Evolutionary conservation across 2,329 filamentous ascomycete species (phyloP).

Genomic region (Colletotrichum eremochloae): DNA sequence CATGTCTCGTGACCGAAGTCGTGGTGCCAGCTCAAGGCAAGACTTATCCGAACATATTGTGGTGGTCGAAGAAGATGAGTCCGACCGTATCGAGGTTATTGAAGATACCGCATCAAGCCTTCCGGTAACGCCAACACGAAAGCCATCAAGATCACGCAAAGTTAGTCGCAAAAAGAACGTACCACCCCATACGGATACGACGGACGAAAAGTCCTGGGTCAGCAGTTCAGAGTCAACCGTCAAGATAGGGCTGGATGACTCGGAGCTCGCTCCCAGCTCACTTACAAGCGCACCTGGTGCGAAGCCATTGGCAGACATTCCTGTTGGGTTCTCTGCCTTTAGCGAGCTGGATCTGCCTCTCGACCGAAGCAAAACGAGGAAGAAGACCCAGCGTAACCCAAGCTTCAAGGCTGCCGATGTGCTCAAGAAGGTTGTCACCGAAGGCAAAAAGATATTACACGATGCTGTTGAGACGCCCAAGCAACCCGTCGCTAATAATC

Average conservation of each 20-base stretch:
- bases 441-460: slow-evolving; percentile 75
- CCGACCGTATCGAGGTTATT: slow-evolving; percentile 49
- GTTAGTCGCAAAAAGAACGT: slow-evolving; percentile 31
- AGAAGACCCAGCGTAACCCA: slow-evolving; percentile 65
- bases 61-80: slow-evolving; percentile 44
- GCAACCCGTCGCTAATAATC: slow-evolving; percentile 64
- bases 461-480: slow-evolving; percentile 70
- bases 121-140: slow-evolving; percentile 54
- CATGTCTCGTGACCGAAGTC: slow-evolving; percentile 36
- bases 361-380: slow-evolving; percentile 54
- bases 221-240: slow-evolving; percentile 46
- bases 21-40: slow-evolving; percentile 45
- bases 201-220: slow-evolving; percentile 48
- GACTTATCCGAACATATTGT: slow-evolving; percentile 49
- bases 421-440: slow-evolving; percentile 73
- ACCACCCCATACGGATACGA: slow-evolving; percentile 12
- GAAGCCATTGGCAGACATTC: slow-evolving; percentile 72
- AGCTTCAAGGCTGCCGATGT: slow-evolving; percentile 73
- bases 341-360: slow-evolving; percentile 72
- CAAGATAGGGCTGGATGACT: slow-evolving; percentile 44
- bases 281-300: slow-evolving; percentile 49
- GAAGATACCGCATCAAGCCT: slow-evolving; percentile 54
- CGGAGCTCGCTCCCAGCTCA: slow-evolving; percentile 56
- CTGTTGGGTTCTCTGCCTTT: slow-evolving; percentile 76
- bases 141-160: slow-evolving; percentile 35